Conservation (phyloP, 2,329 filamentous ascomycete species). For the Xylariomycetidae sp. region DNA sequence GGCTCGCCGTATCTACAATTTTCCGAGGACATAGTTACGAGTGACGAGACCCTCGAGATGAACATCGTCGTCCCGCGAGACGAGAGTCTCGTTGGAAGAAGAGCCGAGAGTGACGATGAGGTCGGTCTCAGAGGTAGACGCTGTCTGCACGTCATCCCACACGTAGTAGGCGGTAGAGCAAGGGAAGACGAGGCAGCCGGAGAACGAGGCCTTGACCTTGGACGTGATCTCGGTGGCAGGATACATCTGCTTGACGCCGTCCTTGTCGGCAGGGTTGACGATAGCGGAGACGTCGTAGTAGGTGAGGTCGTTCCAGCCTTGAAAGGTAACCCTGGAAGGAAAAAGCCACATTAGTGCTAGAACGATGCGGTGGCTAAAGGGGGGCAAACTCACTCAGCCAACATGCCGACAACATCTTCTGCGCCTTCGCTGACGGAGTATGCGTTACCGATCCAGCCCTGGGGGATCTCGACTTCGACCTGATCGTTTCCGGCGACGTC, state of each 20-base stretch:
- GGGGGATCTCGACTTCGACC: slow-evolving; percentile 38
- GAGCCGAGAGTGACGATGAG: slow-evolving; percentile 48
- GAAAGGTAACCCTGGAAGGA: slow-evolving; percentile 40
- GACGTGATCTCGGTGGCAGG: slow-evolving; percentile 28
- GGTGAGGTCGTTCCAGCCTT: slow-evolving; percentile 42
- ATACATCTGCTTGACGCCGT: slow-evolving; percentile 52
- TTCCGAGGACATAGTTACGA: slow-evolving; percentile 30
- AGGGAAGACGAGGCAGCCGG: slow-evolving; percentile 48
- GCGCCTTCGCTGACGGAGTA: slow-evolving; percentile 44
- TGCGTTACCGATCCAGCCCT: slow-evolving; percentile 45
- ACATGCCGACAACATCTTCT: slow-evolving; percentile 42
- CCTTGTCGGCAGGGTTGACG: slow-evolving; percentile 43
- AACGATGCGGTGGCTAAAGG: background rate
- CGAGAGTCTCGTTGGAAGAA: slow-evolving; percentile 18
- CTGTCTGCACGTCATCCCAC: slow-evolving; percentile 52
- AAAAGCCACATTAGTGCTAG: slow-evolving; percentile 6
- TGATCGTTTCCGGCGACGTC: slow-evolving; percentile 34
- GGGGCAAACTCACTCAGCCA: slow-evolving; percentile 34
- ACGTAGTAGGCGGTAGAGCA: slow-evolving; percentile 52
- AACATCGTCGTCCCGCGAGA: slow-evolving; percentile 18
- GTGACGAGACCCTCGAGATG: slow-evolving; percentile 19
- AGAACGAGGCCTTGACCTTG: slow-evolving; percentile 31
- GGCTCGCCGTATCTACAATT: slow-evolving; percentile 25
- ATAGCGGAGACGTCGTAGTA: slow-evolving; percentile 59
- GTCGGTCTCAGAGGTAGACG: slow-evolving; percentile 42